Evolutionary conservation across 495 filamentous ascomycete genomes (phyloP), one percentile per base, ranked within the genome.

Genomic region (Sordaria brevicollis): DNA sequence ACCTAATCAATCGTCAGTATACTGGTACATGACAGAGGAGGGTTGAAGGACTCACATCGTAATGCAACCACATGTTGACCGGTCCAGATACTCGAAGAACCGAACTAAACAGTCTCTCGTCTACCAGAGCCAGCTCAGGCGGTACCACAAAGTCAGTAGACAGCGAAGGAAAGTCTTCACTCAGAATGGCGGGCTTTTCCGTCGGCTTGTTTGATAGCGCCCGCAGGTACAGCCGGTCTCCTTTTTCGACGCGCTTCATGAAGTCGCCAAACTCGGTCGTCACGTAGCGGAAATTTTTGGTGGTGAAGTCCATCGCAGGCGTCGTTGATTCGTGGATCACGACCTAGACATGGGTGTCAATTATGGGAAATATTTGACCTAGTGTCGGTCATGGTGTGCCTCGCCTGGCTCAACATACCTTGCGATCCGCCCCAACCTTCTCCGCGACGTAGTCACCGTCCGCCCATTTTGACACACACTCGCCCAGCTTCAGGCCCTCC

Each of bases 31-130:
- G 8, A 10, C 5, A 9, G 13, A 15, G 4, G 0, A 35, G 34
- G 17, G 34, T 15, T 3, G 49, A 41, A 33, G 3, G 36, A 79
- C 86, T 82, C 79, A 91, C 90, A 78, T 97, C 92, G 81, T 94
- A 97, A 78, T 97, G 93, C 33, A 96, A 83, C 94, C 93, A 97
- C 88, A 98, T 92, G 33, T 86, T 89, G 4, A 96, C 92, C 0
- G 87, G 89, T 1, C 92, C 92, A 15, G 92, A 94, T 49, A 97
- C 88, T 33, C 93, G 84, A 31, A 96, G 78, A 0, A 92, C 89
- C 0, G 92, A 93, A 75, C 91, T 95, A 75, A 96, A 93, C n/a
- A 85, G 81, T 71, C 89, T 88, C 29, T 86, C 80, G 1, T 76
- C 76, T 3, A 89, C 87, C n/a, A 85, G 78, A 1, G 80, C 79